Conservation (phyloP, 2,329 filamentous ascomycete genomes). For the Teratosphaeria viscida region DNA sequence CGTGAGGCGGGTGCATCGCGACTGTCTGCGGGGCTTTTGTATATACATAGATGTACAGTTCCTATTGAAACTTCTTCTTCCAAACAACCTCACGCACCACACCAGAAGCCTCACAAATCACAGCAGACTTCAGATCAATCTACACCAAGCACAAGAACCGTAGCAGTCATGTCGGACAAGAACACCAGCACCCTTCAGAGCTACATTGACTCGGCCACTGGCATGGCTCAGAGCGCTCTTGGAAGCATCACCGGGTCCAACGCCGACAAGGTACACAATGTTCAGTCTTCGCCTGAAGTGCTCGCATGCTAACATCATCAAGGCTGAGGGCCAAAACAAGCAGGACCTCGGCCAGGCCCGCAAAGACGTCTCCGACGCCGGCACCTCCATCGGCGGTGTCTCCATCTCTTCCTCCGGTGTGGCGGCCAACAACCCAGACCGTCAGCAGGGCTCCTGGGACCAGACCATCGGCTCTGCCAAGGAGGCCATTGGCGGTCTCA, state of each 20-base stretch:
- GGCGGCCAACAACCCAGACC: constrained; percentile 62
- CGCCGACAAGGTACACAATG: constrained; percentile 47
- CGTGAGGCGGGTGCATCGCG: background rate
- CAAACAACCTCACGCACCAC: background rate
- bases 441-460: constrained; percentile 66
- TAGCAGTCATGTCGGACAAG: constrained; percentile 39
- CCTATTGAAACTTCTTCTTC: background rate
- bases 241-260: constrained; percentile 64
- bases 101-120: background rate
- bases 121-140: background rate
- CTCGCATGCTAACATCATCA: background rate
- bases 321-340: constrained; percentile 50
- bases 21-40: background rate
- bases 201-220: constrained; percentile 54
- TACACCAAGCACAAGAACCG: background rate
- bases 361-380: constrained; percentile 65
- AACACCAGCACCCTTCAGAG: constrained; percentile 69
- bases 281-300: background rate
- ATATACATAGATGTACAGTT: background rate
- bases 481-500: constrained; percentile 63
- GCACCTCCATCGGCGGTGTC: constrained; percentile 62
- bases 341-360: constrained; percentile 50
- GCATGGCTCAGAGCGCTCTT: constrained; percentile 60
- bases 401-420: constrained; percentile 60
- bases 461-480: constrained; percentile 83